A percentile compares a stretch with the other conserved stretches of the same genome.
phyloP scores from a whole-genome alignment of 2,329 filamentous ascomycete species.

The Ophiosphaerella herpotricha region DNA sequence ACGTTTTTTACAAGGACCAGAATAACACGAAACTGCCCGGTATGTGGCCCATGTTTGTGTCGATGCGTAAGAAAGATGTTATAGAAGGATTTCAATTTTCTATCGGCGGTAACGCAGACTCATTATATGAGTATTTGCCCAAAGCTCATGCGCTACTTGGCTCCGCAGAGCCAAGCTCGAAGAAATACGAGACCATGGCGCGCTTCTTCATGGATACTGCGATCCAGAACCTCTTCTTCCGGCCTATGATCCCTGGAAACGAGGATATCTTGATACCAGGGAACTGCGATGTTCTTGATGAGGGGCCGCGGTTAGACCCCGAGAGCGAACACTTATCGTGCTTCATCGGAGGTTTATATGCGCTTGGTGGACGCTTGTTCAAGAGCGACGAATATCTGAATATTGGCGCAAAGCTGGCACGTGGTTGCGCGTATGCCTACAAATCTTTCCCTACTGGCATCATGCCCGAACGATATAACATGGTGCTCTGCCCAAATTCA shows the following conservation, averaged over 20 bases:
- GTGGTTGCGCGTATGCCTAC: conserved; percentile 66
- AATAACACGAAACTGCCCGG: conserved; percentile 72
- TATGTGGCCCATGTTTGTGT: conserved; percentile 75
- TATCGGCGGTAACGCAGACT: conserved; percentile 42
- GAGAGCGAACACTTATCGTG: conserved; percentile 63
- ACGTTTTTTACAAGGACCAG: conserved; percentile 78
- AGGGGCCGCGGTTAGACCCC: conserved; percentile 42
- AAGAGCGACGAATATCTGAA: conserved; percentile 56
- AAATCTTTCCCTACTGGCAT: conserved; percentile 59
- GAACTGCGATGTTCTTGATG: conserved; percentile 44
- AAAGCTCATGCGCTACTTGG: conserved; percentile 54
- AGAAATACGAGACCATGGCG: conserved; percentile 58
- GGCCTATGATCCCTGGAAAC: conserved; percentile 52
- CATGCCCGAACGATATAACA: conserved; percentile 63
- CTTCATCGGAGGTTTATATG: conserved; percentile 65
- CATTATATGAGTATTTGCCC: conserved; percentile 48
- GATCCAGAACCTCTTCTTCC: conserved; percentile 52
- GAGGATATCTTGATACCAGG: conserved; percentile 55
- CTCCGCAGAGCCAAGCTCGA: conserved; percentile 47
- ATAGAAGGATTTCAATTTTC: conserved; percentile 35
- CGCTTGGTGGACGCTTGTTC: conserved; percentile 61
- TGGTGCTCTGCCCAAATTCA: conserved; percentile 53
- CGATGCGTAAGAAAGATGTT: conserved; percentile 36
- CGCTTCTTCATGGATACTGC: conserved; percentile 53
- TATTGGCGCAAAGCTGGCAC: conserved; percentile 59